These are phyloP conservation scores for Pichia exigua DNA, from an alignment of 805 yeast genomes.

Conservation along the genomic window DNA sequence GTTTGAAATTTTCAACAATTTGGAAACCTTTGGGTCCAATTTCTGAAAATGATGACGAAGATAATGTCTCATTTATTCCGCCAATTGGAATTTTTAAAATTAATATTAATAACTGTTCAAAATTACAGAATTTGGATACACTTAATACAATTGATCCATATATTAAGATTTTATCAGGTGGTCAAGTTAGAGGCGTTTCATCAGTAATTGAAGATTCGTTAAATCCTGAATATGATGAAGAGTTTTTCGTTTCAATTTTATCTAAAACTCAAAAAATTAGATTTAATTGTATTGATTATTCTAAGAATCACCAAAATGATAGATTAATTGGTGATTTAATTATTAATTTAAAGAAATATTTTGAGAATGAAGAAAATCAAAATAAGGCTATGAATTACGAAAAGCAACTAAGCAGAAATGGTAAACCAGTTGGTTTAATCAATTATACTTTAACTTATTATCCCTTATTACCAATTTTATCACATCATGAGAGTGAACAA, in stretches of 20 bases:
- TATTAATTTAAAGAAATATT: constrained; percentile 20
- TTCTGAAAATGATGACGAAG: constrained; percentile 36
- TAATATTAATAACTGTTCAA: constrained; percentile 45
- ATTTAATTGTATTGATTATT: constrained; percentile 60
- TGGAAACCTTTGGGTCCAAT: constrained; percentile 68
- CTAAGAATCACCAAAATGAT: constrained; percentile 48
- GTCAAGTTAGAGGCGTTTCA: constrained; percentile 50
- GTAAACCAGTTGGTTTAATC: constrained; percentile 37
- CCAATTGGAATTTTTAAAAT: constrained; percentile 64
- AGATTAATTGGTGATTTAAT: constrained; percentile 54
- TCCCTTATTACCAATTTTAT: constrained; percentile 57
- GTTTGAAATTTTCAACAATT: constrained; percentile 43
- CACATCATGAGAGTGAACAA: constrained; percentile 47
- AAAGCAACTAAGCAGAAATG: constrained; percentile 9
- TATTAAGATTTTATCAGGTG: constrained; percentile 50
- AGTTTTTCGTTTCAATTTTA: constrained; percentile 50
- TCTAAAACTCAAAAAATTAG: constrained; percentile 53
- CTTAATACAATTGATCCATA: constrained; percentile 76
- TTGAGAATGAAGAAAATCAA: constrained; percentile 9
- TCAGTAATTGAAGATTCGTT: constrained; percentile 43
- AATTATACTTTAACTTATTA: constrained; percentile 53
- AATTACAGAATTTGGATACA: constrained; percentile 50
- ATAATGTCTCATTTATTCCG: constrained; percentile 37
- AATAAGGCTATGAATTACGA: constrained; percentile 7
- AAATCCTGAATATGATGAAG: constrained; percentile 54